Base-by-base conservation (phyloP, 345 rosid species). In the Arabidopsis suecica region DNA sequence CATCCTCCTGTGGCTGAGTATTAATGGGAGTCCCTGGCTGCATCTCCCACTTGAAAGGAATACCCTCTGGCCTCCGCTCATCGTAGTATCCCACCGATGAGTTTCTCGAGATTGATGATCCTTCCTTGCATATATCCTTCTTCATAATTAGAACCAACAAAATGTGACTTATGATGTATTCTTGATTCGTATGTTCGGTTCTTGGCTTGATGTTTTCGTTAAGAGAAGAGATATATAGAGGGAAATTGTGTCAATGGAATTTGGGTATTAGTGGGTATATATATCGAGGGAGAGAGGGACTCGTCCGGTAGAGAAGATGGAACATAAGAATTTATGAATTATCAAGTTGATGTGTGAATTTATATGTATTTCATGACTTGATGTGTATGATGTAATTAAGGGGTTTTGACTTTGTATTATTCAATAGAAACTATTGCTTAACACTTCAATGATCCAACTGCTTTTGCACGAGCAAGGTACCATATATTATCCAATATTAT, bases 21-120 rank as follows among this genome's bases (percentile, higher is more conserved):
- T 73, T 34, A 23, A 81, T 83, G 3, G 90, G 82, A 28, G 65
- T 84, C 58, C 91, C 91, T 11, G 90, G 94, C 68, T 81, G 84
- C 83, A 68, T 81, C 73, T 89, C 94, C 94, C 91, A 89, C 2
- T 78, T 40, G 57, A 89, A 89, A 1, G 95, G 95, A 13, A 89
- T 78, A 14, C 84, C 81, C 38, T 80, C 84, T 0, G 84, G 49
- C 20, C 71, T 48, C 47, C 68, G 54, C 5, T 71, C 65, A 53
- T 71, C 78, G 71, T 74, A 83, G 65, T 82, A 65, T 11, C 71
- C 62, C 2, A 65, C 72, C 1, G 92, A 81, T 54, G 86, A 81
- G 69, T 53, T 68, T 53, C 79, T 76, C 5, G 74, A 68, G 23
- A 76, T 7, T 41, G 40, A 3, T 61, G 64, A 34, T 32, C 47